Conservation (phyloP, 352 stramenopile species). For the Globisporangium carolinianum region DNA sequence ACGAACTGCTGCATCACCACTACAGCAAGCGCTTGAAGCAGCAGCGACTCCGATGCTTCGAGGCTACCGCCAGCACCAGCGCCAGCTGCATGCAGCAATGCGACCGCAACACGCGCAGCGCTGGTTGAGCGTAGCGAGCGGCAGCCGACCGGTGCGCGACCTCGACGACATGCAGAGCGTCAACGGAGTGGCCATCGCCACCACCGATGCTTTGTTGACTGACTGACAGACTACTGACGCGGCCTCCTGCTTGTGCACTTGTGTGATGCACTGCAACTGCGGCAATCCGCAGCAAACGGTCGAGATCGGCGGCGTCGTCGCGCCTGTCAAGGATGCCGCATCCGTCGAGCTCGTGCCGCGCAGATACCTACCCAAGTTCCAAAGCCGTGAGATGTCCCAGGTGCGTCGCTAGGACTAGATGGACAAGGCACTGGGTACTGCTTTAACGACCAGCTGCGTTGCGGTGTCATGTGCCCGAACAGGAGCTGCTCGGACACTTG, state of each 20-base stretch:
- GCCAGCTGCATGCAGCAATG: conserved; percentile 1
- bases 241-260: not conserved
- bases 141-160: not conserved
- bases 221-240: not conserved
- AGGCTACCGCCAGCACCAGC: not conserved
- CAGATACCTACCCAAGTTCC: conserved; percentile 38
- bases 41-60: not conserved
- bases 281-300: conserved; percentile 19
- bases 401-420: conserved; percentile 6
- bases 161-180: not conserved
- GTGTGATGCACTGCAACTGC: not conserved
- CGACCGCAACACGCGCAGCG: not conserved
- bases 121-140: not conserved
- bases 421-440: not conserved
- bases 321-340: conserved; percentile 25
- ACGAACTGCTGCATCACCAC: not conserved
- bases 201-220: not conserved
- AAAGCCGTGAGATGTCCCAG: conserved; percentile 34
- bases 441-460: not conserved
- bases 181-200: too few species aligned
- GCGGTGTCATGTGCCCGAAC: not conserved
- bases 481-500: conserved; percentile 70
- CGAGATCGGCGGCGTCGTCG: conserved; percentile 53
- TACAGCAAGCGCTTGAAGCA: not conserved
- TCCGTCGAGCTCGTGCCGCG: conserved; percentile 38